phyloP scores from a whole-genome alignment of 371 early-diverging fungal species.

The Chytridiales sp. region DNA sequence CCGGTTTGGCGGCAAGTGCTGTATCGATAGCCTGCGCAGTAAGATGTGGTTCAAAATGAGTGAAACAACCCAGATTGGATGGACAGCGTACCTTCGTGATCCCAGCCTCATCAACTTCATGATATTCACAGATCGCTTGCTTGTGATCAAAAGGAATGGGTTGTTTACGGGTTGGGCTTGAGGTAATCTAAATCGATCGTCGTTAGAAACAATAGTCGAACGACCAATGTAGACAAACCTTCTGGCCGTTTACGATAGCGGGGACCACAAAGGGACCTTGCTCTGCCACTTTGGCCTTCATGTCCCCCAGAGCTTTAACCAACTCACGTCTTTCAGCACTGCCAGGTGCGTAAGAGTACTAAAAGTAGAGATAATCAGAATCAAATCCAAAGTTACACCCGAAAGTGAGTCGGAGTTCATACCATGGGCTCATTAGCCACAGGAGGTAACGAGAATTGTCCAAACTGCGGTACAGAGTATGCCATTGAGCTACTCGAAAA shows the following conservation, averaged over 20 bases:
- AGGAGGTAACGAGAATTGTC: conserved; percentile 62
- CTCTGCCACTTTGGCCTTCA: conserved; percentile 54
- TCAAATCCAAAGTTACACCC: background rate
- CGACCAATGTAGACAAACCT: too few relatives aligned
- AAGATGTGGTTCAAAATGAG: background rate
- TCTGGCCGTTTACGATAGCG: conserved; percentile 81
- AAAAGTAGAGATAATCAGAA: conserved; percentile 13
- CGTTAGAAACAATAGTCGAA: too few relatives aligned
- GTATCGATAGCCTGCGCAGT: conserved; percentile 81
- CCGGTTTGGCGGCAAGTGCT: conserved; percentile 79
- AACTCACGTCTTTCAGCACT: conserved; percentile 75
- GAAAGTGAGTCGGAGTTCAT: conserved; percentile 16
- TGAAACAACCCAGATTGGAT: conserved; percentile 16
- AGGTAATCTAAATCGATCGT: conserved; percentile 57
- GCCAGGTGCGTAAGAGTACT: conserved; percentile 79
- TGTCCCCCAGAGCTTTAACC: conserved; percentile 72
- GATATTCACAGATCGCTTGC: conserved; percentile 76
- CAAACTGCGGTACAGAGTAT: conserved; percentile 33
- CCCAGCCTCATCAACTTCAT: conserved; percentile 73
- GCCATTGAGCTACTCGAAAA: too few relatives aligned
- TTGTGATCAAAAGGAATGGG: conserved; percentile 82
- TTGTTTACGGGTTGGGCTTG: conserved; percentile 70
- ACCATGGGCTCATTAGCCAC: conserved; percentile 90
- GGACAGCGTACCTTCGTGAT: conserved; percentile 54
- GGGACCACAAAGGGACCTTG: conserved; percentile 76